Conservation (phyloP, 306 rosid species). For the Citrullus colocynthis region DNA sequence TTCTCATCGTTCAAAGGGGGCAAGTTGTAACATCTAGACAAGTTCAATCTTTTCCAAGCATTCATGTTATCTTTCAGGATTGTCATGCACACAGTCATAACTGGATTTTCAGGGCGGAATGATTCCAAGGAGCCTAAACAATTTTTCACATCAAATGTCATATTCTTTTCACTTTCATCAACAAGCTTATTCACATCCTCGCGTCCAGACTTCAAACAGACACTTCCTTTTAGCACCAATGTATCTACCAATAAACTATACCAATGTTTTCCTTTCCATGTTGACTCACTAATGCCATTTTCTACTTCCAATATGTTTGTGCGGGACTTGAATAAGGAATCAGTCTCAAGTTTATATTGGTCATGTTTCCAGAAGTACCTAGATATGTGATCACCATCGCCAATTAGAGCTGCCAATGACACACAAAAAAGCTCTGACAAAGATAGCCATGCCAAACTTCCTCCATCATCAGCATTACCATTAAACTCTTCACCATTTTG, state of each 20-base stretch:
- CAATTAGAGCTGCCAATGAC: slow-evolving; percentile 75
- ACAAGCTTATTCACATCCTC: slow-evolving; percentile 15
- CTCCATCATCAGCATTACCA: slow-evolving; percentile 30
- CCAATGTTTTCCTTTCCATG: slow-evolving; percentile 54
- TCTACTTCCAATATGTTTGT: slow-evolving; percentile 20
- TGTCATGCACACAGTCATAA: slow-evolving; percentile 47
- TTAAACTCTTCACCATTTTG: slow-evolving; percentile 37
- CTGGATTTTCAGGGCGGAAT: slow-evolving; percentile 57
- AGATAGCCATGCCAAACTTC: slow-evolving; percentile 50
- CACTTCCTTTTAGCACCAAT: slow-evolving; percentile 33
- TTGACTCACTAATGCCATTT: slow-evolving; percentile 19
- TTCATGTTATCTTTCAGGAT: slow-evolving; percentile 34
- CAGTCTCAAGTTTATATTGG: slow-evolving; percentile 16
- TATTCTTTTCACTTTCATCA: slow-evolving; percentile 18
- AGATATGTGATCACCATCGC: slow-evolving; percentile 68
- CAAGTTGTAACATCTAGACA: slow-evolving; percentile 49
- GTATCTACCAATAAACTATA: slow-evolving; percentile 55
- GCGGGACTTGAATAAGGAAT: slow-evolving; percentile 18
- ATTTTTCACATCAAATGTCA: slow-evolving; percentile 17
- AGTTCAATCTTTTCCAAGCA: slow-evolving; percentile 52
- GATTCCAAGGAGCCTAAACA: slow-evolving; percentile 35
- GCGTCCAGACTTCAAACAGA: slow-evolving; percentile 23
- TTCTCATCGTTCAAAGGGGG: slow-evolving; percentile 72
- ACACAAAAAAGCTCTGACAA: slow-evolving; percentile 73
- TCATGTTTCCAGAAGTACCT: slow-evolving; percentile 50